Conservation (phyloP, 2,329 filamentous ascomycete species). For the Epichloe amarillans region DNA sequence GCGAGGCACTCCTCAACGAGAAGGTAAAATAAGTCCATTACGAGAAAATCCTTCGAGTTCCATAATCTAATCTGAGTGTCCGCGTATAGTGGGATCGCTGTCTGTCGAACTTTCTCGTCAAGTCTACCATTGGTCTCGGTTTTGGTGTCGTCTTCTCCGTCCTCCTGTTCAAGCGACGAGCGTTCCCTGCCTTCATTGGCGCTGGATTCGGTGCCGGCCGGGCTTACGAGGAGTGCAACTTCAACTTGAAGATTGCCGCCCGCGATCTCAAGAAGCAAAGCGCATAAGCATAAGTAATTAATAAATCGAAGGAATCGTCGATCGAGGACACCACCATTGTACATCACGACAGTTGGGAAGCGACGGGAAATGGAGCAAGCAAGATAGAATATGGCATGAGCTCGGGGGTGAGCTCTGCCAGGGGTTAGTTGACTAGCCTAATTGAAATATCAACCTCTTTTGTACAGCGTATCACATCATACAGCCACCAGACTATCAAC, state of each 20-base stretch:
- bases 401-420: background rate
- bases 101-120: slow-evolving; percentile 93
- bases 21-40: slow-evolving; percentile 51
- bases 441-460: background rate
- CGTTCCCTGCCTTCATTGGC: slow-evolving; percentile 93
- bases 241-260: slow-evolving; percentile 50
- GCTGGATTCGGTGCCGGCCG: slow-evolving; percentile 90
- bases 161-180: slow-evolving; percentile 91
- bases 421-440: slow-evolving; percentile 1
- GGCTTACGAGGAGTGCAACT: slow-evolving; percentile 98
- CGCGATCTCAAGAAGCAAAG: slow-evolving; percentile 41
- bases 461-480: background rate
- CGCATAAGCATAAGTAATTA: slow-evolving; percentile 25
- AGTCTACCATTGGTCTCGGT: slow-evolving; percentile 85
- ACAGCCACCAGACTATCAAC: background rate
- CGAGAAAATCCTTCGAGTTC: background rate
- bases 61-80: slow-evolving; percentile 10
- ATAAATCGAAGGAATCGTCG: background rate
- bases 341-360: slow-evolving; percentile 14
- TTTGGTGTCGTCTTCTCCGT: slow-evolving; percentile 99
- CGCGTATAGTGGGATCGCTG: slow-evolving; percentile 82
- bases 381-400: slow-evolving; percentile 7
- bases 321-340: slow-evolving; percentile 10
- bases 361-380: slow-evolving; percentile 6
- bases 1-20: slow-evolving; percentile 95